Percentiles rank a stretch among this genome's conserved stretches.
phyloP scores from a whole-genome alignment of 1,284 basidiomycete genomes.

The Austroboletus olivaceoglutinosus region DNA sequence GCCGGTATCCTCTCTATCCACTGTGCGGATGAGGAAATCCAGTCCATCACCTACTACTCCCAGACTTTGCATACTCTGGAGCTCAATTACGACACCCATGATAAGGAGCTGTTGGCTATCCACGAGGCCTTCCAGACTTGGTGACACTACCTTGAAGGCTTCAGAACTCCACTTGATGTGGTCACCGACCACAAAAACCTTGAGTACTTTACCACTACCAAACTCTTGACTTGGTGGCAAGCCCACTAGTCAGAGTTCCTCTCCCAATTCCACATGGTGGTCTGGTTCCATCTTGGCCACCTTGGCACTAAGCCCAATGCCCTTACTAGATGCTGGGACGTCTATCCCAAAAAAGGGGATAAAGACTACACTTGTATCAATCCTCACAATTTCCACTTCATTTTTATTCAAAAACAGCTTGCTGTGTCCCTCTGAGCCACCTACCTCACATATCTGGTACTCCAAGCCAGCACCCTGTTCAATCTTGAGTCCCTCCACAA shows the following conservation, averaged over 20 bases:
- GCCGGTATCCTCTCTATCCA: not conserved
- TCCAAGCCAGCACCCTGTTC: not conserved
- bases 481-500: not conserved
- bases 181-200: not conserved
- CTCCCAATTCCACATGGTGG: not conserved
- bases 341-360: no score
- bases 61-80: not conserved
- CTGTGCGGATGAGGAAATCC: not conserved
- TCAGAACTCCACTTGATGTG: not conserved
- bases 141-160: not conserved
- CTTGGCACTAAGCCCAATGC: not conserved
- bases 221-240: not conserved
- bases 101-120: not conserved
- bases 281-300: not conserved
- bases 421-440: not conserved
- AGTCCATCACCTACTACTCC: not conserved
- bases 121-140: not conserved
- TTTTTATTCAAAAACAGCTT: not conserved
- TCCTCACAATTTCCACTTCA: conserved; percentile 6
- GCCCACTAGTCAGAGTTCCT: not conserved
- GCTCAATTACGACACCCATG: not conserved
- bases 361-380: conserved; percentile 10
- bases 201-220: not conserved
- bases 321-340: no score
- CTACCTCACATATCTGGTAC: not conserved